Evolutionary conservation across 495 filamentous ascomycete species (phyloP).

Genomic region (Hypoxylon intermedium): DNA sequence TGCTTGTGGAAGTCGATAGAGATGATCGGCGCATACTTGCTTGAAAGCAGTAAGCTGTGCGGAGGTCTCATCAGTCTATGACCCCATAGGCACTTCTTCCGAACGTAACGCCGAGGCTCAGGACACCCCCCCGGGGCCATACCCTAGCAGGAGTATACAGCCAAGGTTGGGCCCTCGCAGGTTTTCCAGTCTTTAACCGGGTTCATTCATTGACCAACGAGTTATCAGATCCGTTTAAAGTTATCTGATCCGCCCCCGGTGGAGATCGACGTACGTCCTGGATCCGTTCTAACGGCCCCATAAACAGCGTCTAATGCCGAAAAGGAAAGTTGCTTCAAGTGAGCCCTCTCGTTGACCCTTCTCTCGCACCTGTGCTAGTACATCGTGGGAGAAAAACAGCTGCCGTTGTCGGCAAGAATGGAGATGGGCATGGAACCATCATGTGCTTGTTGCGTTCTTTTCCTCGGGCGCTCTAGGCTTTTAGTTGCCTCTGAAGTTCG

Average conservation of each 20-base stretch:
- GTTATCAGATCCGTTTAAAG: constrained; percentile 46
- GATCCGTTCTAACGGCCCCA: constrained; percentile 21
- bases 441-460: constrained; percentile 27
- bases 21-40: constrained; percentile 4
- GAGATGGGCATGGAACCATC: constrained; percentile 34
- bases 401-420: constrained; percentile 41
- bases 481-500: constrained; percentile 13
- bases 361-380: constrained; percentile 22
- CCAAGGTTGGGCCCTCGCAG: constrained; percentile 29
- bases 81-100: constrained; percentile 6
- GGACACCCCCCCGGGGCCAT: neutral
- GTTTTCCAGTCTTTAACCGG: constrained; percentile 13
- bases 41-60: constrained; percentile 19
- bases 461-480: constrained; percentile 16
- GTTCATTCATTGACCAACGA: constrained; percentile 30
- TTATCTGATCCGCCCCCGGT: constrained; percentile 42
- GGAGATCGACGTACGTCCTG: constrained; percentile 28
- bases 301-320: constrained; percentile 26
- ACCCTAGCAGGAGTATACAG: constrained; percentile 13
- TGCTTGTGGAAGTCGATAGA: neutral
- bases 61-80: neutral
- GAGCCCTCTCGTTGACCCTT: constrained; percentile 17
- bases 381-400: constrained; percentile 13
- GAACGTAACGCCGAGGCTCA: constrained; percentile 14
- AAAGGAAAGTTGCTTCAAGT: constrained; percentile 37